Percentiles rank a stretch among this genome's conserved stretches.
phyloP scores from a whole-genome alignment of 345 rosid species.

The Boechera retrofracta region DNA sequence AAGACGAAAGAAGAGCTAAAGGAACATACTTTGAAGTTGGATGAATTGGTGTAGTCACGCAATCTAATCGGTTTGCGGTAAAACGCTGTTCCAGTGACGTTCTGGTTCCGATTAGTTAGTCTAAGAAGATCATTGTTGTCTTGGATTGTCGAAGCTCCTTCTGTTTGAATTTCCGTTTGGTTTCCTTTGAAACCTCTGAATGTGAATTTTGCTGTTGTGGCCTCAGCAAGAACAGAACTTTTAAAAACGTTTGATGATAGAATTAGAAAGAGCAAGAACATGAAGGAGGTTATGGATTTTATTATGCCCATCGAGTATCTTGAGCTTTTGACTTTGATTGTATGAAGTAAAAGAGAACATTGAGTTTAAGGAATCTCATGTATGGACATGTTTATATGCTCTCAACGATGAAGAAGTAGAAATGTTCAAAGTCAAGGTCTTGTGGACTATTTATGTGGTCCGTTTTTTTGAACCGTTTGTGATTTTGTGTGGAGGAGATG shows the following conservation, averaged over 20 bases:
- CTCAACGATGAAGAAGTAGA: constrained; percentile 15
- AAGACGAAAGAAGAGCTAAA: constrained; percentile 63
- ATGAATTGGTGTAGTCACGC: constrained; percentile 7
- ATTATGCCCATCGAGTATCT: constrained; percentile 25
- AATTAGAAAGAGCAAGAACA: constrained; percentile 28
- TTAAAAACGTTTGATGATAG: constrained; percentile 16
- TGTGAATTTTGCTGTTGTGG: constrained; percentile 36
- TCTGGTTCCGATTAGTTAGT: constrained; percentile 28
- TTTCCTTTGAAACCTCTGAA: constrained; percentile 42
- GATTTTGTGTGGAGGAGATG: constrained; percentile 43
- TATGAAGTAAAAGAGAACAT: constrained; percentile 12
- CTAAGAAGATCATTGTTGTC: constrained; percentile 29
- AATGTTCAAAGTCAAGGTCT: constrained; percentile 42
- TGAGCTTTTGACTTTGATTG: constrained; percentile 16
- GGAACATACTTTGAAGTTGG: constrained; percentile 41
- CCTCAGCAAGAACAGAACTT: not conserved
- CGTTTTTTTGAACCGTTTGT: not conserved
- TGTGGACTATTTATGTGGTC: constrained; percentile 26
- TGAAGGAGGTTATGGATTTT: constrained; percentile 21
- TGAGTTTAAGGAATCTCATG: not conserved
- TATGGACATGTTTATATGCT: constrained; percentile 21
- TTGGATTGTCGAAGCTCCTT: constrained; percentile 29
- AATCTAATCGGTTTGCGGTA: constrained; percentile 36
- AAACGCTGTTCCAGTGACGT: constrained; percentile 43
- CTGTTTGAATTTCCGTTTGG: constrained; percentile 29